These are phyloP conservation scores for Boletus sp. DNA, from an alignment of 768 basidiomycete species.

Conservation along the genomic window DNA sequence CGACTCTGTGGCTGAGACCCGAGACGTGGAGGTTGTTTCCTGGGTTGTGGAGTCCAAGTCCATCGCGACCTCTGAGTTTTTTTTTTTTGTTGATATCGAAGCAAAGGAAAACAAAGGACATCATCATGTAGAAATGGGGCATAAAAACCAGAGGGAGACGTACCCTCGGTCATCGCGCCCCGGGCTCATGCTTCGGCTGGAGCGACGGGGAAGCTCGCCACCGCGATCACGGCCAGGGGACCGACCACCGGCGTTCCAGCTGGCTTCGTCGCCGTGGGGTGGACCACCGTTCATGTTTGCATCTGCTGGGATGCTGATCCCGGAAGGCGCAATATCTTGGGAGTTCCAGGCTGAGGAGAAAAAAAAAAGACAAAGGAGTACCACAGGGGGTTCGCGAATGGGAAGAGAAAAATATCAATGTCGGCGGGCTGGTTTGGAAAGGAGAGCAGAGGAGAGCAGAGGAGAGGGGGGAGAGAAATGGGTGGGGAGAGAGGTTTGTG, in stretches of 20 bases:
- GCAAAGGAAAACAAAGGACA: not conserved
- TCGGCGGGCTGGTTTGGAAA: constrained; percentile 29
- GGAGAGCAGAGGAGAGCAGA: constrained; percentile 9
- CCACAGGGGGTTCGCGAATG: constrained; percentile 22
- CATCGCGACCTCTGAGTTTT: constrained; percentile 20
- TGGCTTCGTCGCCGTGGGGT: constrained; percentile 50
- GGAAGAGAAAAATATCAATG: constrained; percentile 42
- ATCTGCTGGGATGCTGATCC: constrained; percentile 69
- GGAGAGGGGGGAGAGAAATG: no score
- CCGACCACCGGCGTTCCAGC: constrained; percentile 48
- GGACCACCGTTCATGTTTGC: constrained; percentile 42
- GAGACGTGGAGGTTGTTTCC: constrained; percentile 68
- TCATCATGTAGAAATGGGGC: not conserved
- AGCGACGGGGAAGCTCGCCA: constrained; percentile 56
- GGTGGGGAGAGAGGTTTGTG: constrained; percentile 23
- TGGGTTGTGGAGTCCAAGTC: constrained; percentile 48
- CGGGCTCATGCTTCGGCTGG: constrained; percentile 80
- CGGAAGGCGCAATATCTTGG: constrained; percentile 75
- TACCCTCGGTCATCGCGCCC: constrained; percentile 56
- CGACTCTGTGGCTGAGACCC: constrained; percentile 56
- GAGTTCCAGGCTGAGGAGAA: constrained; percentile 76
- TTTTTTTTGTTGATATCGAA: not conserved
- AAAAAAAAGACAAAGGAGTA: constrained; percentile 8
- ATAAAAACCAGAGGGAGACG: constrained; percentile 23
- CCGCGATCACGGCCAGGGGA: constrained; percentile 39